phyloP scores from a whole-genome alignment of 1,139 yeast genomes.

The Nakaseomyces glabratus region DNA sequence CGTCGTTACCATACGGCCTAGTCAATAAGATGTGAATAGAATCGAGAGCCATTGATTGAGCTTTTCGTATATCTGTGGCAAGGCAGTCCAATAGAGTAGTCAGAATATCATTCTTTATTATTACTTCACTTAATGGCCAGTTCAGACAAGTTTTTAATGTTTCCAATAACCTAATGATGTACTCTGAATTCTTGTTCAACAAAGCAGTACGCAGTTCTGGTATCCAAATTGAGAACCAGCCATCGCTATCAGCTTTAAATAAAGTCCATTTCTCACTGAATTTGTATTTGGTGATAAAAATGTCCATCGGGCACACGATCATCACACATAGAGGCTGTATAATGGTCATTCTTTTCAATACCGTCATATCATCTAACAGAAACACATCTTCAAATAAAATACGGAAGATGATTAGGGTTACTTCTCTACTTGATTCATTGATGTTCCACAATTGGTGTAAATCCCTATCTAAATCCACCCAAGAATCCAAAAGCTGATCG shows the following conservation, averaged over 20 bases:
- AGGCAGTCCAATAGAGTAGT: constrained; percentile 58
- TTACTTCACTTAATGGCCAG: constrained; percentile 78
- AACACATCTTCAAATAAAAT: constrained; percentile 93
- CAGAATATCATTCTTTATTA: constrained; percentile 59
- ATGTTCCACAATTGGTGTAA: constrained; percentile 67
- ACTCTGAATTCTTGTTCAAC: constrained; percentile 34
- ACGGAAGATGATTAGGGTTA: constrained; percentile 67
- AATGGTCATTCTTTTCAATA: constrained; percentile 68
- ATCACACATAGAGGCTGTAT: constrained; percentile 78
- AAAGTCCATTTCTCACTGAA: constrained; percentile 53
- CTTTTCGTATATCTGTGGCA: constrained; percentile 50
- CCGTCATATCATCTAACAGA: constrained; percentile 81
- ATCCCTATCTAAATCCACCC: constrained; percentile 82
- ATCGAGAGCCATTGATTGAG: constrained; percentile 80
- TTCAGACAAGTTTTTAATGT: constrained; percentile 83
- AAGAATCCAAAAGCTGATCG: constrained; percentile 54
- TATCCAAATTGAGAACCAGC: constrained; percentile 85
- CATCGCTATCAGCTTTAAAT: constrained; percentile 59
- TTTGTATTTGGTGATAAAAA: constrained; percentile 61
- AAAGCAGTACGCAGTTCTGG: constrained; percentile 49
- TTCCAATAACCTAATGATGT: constrained; percentile 63
- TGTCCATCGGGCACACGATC: constrained; percentile 62
- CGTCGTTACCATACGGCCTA: constrained; percentile 58
- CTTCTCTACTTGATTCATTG: constrained; percentile 56
- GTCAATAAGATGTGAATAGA: constrained; percentile 85